Conservation (phyloP, 768 basidiomycete species). For the Leucocoprinus sp. region DNA sequence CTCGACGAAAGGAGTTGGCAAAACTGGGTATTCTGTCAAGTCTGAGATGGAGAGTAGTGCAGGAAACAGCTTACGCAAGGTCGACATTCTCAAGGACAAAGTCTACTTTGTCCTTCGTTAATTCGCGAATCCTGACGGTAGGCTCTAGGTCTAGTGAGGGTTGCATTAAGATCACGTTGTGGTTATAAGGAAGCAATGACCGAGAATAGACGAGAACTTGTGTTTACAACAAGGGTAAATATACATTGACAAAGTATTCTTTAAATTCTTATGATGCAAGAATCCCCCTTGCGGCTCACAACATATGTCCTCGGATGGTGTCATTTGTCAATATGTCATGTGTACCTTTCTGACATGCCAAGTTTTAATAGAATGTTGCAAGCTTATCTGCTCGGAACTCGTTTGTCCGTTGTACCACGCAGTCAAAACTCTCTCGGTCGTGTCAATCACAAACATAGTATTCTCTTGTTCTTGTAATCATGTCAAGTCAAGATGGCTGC, state of each 20-base stretch:
- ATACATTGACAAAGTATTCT: too few relatives aligned
- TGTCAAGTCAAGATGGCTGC: too few relatives aligned
- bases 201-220: neutral
- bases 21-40: constrained; percentile 42
- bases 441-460: too few relatives aligned
- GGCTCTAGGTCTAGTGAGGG: constrained; percentile 46
- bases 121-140: constrained; percentile 72
- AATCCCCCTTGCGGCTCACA: neutral
- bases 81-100: constrained; percentile 96
- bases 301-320: too few relatives aligned
- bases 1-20: constrained; percentile 89
- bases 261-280: too few relatives aligned
- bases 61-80: constrained; percentile 60
- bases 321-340: too few relatives aligned
- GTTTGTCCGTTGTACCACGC: neutral
- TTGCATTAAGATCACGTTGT: constrained; percentile 25
- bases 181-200: neutral
- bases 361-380: neutral
- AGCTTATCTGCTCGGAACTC: neutral
- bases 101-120: constrained; percentile 79
- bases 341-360: neutral
- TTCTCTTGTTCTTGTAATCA: too few relatives aligned
- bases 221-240: neutral
- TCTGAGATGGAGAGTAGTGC: constrained; percentile 9
- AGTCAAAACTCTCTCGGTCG: too few relatives aligned